Percentiles rank a stretch among this genome's conserved stretches.
phyloP scores from a whole-genome alignment of 805 yeast species.

The Saccharomyces paradoxus region DNA sequence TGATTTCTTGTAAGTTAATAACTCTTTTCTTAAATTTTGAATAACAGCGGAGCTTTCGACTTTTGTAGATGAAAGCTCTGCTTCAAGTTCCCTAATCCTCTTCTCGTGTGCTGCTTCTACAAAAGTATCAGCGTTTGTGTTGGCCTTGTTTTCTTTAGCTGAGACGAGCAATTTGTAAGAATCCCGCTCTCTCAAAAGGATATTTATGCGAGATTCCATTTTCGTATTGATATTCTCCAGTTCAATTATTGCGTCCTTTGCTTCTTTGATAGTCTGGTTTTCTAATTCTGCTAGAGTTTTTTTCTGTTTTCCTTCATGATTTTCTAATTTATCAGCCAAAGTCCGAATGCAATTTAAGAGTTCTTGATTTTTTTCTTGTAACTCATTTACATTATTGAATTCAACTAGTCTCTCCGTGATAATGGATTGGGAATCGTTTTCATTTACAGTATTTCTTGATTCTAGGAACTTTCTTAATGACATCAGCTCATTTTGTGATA shows the following conservation, averaged over 20 bases:
- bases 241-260: conserved; percentile 52
- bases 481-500: conserved; percentile 56
- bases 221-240: conserved; percentile 48
- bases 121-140: background rate
- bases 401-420: conserved; percentile 68
- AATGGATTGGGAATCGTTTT: conserved; percentile 61
- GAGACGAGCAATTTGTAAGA: conserved; percentile 37
- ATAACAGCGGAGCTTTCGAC: conserved; percentile 44
- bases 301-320: conserved; percentile 39
- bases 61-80: conserved; percentile 40
- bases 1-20: background rate
- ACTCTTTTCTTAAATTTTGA: conserved; percentile 38
- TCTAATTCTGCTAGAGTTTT: conserved; percentile 26
- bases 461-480: conserved; percentile 46
- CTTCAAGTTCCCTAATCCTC: background rate
- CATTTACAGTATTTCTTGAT: conserved; percentile 29
- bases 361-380: conserved; percentile 69
- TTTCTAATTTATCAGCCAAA: conserved; percentile 64
- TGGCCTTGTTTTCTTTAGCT: background rate
- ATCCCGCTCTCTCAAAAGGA: conserved; percentile 58
- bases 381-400: conserved; percentile 57
- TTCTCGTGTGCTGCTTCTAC: background rate
- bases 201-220: conserved; percentile 41
- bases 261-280: conserved; percentile 44
- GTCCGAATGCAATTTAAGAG: conserved; percentile 60